phyloP scores from a whole-genome alignment of 371 early-diverging fungal species.

The Mucor sp. region DNA sequence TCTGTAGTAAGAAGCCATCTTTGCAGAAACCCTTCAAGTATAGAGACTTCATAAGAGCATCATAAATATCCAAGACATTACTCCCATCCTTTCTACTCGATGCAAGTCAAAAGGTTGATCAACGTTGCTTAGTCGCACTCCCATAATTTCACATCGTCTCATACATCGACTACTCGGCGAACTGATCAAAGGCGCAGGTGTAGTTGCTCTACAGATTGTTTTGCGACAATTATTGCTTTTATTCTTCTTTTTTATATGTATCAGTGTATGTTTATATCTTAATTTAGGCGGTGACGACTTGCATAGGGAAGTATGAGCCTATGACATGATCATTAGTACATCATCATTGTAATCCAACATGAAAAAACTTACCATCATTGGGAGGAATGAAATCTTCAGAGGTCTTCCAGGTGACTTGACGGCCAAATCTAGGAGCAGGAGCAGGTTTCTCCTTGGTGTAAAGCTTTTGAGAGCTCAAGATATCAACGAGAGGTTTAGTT shows the following conservation, averaged over 20 bases:
- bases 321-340: background rate
- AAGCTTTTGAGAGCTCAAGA: constrained; percentile 40
- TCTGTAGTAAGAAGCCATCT: no score
- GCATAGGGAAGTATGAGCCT: constrained; percentile 49
- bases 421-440: constrained; percentile 49
- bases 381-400: constrained; percentile 50
- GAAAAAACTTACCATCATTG: constrained; percentile 42
- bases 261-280: background rate
- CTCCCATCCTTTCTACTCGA: no score
- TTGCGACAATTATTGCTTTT: background rate
- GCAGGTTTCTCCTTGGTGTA: constrained; percentile 36
- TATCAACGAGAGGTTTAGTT: constrained; percentile 46
- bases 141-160: no score
- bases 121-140: no score
- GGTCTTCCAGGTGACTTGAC: constrained; percentile 40
- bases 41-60: no score
- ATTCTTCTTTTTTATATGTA: constrained; percentile 2
- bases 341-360: background rate
- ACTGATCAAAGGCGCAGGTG: no score
- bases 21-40: no score
- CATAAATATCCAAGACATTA: no score
- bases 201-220: background rate
- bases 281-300: constrained; percentile 26
- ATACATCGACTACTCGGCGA: background rate
- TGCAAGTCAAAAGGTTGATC: no score